Conservation (phyloP, 2,329 filamentous ascomycete genomes). For the Pseudofabraea citricarpa region DNA sequence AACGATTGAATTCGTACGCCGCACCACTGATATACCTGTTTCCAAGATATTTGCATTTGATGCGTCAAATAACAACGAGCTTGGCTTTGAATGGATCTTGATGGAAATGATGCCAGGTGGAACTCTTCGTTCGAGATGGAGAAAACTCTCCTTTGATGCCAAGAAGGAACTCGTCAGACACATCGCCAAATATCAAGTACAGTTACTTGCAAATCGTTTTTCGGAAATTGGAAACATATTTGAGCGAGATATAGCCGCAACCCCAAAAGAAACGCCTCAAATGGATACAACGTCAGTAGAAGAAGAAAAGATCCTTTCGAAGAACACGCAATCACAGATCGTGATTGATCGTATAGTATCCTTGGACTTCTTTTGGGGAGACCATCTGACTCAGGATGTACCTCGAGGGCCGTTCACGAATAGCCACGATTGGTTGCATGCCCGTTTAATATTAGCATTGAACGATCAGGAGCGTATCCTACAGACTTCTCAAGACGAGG, state of each 20-base stretch:
- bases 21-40: constrained; percentile 28
- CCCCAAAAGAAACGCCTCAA: not conserved
- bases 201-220: constrained; percentile 21
- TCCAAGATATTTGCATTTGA: constrained; percentile 30
- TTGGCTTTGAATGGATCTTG: constrained; percentile 37
- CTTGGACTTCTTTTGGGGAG: not conserved
- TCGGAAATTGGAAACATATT: constrained; percentile 16
- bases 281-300: not conserved
- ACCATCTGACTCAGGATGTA: not conserved
- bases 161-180: constrained; percentile 29
- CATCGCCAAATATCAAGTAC: constrained; percentile 26
- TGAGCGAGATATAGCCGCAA: not conserved
- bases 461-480: not conserved
- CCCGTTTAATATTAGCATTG: not conserved
- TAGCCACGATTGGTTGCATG: not conserved
- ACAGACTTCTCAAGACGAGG: not conserved
- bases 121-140: constrained; percentile 24
- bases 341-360: not conserved
- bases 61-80: constrained; percentile 26
- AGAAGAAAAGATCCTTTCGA: not conserved
- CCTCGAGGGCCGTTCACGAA: not conserved
- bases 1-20: constrained; percentile 29
- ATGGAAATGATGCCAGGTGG: constrained; percentile 25
- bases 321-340: not conserved
- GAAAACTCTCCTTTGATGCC: constrained; percentile 25